Conservation (phyloP, 148 eudicot genomes). For the Cornus suecica region DNA sequence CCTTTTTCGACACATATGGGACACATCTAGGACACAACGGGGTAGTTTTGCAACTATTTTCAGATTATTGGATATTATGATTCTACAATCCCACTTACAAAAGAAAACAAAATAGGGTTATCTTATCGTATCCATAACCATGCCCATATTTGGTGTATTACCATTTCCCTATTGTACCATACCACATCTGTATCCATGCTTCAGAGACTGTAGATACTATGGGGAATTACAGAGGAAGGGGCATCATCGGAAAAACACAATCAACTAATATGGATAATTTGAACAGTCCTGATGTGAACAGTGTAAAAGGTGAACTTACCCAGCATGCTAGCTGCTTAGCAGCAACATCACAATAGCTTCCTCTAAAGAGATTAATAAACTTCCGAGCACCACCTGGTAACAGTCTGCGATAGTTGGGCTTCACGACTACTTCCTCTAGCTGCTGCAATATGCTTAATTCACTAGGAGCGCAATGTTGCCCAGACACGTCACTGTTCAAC, state of each 20-base stretch:
- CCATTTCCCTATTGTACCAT: too few relatives aligned
- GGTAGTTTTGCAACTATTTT: too few relatives aligned
- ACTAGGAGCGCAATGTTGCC: slow-evolving; percentile 93
- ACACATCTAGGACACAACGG: too few relatives aligned
- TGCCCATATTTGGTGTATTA: too few relatives aligned
- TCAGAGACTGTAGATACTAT: too few relatives aligned
- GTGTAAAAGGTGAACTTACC: slow-evolving; percentile 48
- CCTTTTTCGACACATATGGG: too few relatives aligned
- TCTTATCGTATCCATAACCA: too few relatives aligned
- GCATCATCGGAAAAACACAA: not conserved
- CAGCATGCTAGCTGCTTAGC: slow-evolving; percentile 97
- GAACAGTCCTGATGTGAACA: not conserved
- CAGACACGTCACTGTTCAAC: slow-evolving; percentile 57
- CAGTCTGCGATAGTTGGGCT: slow-evolving; percentile 88
- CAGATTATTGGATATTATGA: too few relatives aligned
- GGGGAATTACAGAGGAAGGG: not conserved
- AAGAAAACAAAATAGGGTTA: too few relatives aligned
- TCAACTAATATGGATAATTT: not conserved
- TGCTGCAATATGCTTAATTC: slow-evolving; percentile 82
- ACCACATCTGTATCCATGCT: too few relatives aligned
- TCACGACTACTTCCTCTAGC: slow-evolving; percentile 93
- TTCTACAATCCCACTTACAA: too few relatives aligned
- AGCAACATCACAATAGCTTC: slow-evolving; percentile 78
- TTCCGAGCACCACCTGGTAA: slow-evolving; percentile 80
- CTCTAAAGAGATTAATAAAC: slow-evolving; percentile 55